phyloP scores from a whole-genome alignment of 2,329 filamentous ascomycete species.

The Phyllachora maydis region DNA sequence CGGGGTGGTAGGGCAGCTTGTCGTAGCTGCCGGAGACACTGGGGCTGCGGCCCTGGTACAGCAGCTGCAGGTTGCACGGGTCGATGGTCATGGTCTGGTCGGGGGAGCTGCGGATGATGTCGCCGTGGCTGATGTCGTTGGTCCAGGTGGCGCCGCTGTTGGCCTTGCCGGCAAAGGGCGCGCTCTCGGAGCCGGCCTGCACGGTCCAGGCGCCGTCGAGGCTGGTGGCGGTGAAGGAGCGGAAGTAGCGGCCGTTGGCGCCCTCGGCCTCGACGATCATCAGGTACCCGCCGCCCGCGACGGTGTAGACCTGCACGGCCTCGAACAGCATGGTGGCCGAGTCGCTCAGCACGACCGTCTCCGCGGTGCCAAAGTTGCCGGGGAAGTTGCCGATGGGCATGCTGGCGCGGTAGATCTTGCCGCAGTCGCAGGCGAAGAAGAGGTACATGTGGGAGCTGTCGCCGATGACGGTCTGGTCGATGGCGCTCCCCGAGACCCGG shows the following conservation, averaged over 20 bases:
- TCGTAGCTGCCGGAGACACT: conserved; percentile 23
- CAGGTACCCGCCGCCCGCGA: conserved; percentile 34
- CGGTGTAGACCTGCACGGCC: conserved; percentile 43
- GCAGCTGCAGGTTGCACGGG: conserved; percentile 40
- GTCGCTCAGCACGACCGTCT: conserved; percentile 28
- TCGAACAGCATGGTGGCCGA: conserved; percentile 38
- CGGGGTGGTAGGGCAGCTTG: conserved; percentile 30
- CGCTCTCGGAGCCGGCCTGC: conserved; percentile 30
- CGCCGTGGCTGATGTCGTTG: conserved; percentile 46
- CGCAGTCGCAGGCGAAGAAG: conserved; percentile 48
- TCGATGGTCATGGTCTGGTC: conserved; percentile 44
- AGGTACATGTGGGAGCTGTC: conserved; percentile 41
- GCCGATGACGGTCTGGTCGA: conserved; percentile 44
- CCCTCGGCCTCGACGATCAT: conserved; percentile 49
- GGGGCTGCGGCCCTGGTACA: conserved; percentile 38
- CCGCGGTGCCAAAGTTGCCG: conserved; percentile 30
- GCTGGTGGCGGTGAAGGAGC: conserved; percentile 39
- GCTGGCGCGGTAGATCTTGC: conserved; percentile 40
- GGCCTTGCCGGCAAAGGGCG: conserved; percentile 45
- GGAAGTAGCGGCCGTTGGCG: conserved; percentile 37
- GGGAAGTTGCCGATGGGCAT: conserved; percentile 45
- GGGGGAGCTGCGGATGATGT: conserved; percentile 30
- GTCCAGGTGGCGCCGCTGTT: conserved; percentile 46
- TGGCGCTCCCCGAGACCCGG: conserved; percentile 25
- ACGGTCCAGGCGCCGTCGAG: conserved; percentile 35